A percentile compares a stretch with the other conserved stretches of the same genome.
These are phyloP conservation scores for Ramaria rubella DNA, from an alignment of 768 basidiomycete genomes.

Conservation along the genomic window DNA sequence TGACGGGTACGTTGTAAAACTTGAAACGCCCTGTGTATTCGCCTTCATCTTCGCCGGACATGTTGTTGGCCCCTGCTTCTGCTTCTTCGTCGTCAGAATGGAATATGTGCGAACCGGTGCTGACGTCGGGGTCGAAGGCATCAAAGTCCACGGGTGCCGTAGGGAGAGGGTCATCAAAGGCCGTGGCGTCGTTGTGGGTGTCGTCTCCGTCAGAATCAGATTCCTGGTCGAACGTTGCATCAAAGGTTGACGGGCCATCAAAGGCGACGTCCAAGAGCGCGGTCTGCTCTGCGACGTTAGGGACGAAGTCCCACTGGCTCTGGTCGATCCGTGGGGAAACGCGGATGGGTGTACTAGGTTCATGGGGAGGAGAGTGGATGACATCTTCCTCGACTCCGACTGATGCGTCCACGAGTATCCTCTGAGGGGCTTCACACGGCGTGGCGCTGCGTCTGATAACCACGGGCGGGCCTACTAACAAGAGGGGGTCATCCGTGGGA, in stretches of 20 bases:
- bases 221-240: conserved; percentile 14
- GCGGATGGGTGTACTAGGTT: conserved; percentile 3
- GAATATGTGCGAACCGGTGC: background rate
- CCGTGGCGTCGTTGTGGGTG: background rate
- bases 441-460: conserved; percentile 18
- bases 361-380: conserved; percentile 5
- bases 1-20: conserved; percentile 50
- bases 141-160: background rate
- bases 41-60: conserved; percentile 41
- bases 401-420: conserved; percentile 13
- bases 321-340: background rate
- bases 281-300: background rate
- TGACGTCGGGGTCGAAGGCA: background rate
- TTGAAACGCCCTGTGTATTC: conserved; percentile 66
- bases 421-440: conserved; percentile 14
- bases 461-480: conserved; percentile 44
- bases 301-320: conserved; percentile 1
- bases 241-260: background rate
- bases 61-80: no score
- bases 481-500: conserved; percentile 68
- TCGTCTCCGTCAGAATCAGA: conserved; percentile 21
- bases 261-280: background rate
- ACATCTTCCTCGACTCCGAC: conserved; percentile 13
- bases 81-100: conserved; percentile 17
- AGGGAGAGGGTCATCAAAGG: background rate